These are phyloP conservation scores for Thalassia testudinum DNA, from an alignment of 116 monocot species.

Conservation along the genomic window DNA sequence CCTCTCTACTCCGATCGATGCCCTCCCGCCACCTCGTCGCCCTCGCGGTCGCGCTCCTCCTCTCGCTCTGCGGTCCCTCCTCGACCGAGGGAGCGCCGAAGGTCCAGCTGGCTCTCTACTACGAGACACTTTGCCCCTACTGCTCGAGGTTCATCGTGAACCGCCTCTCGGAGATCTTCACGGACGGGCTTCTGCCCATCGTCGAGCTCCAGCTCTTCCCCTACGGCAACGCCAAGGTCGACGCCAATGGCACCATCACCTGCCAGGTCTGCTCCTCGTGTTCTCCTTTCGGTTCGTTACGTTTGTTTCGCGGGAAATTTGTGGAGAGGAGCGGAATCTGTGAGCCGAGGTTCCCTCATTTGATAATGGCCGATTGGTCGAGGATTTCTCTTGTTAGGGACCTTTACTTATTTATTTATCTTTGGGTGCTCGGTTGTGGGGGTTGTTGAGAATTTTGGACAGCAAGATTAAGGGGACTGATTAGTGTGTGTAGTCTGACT, in stretches of 20 bases:
- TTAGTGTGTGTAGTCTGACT: too few species aligned
- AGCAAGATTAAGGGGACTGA: too few species aligned
- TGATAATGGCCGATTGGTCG: too few species aligned
- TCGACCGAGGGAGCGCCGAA: conserved; percentile 10
- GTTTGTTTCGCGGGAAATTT: background rate
- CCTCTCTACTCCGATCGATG: too few species aligned
- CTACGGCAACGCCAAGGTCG: conserved; percentile 73
- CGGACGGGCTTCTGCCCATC: conserved; percentile 51
- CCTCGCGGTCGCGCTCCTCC: conserved; percentile 6
- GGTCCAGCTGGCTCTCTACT: conserved; percentile 60
- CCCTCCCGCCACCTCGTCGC: background rate
- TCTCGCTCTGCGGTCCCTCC: conserved; percentile 3
- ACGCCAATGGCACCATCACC: conserved; percentile 43
- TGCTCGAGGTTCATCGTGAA: conserved; percentile 75
- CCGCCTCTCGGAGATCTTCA: conserved; percentile 58
- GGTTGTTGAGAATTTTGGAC: too few species aligned
- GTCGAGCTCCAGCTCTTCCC: conserved; percentile 84
- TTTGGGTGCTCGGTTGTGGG: too few species aligned
- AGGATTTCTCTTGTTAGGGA: too few species aligned
- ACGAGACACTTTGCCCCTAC: conserved; percentile 92
- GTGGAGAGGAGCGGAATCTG: background rate
- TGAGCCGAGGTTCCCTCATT: too few species aligned
- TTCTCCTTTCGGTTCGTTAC: background rate
- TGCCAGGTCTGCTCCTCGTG: conserved; percentile 55
- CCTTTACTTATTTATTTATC: too few species aligned